Conservation (phyloP, 441 rosid species). For the Populus hybrid region DNA sequence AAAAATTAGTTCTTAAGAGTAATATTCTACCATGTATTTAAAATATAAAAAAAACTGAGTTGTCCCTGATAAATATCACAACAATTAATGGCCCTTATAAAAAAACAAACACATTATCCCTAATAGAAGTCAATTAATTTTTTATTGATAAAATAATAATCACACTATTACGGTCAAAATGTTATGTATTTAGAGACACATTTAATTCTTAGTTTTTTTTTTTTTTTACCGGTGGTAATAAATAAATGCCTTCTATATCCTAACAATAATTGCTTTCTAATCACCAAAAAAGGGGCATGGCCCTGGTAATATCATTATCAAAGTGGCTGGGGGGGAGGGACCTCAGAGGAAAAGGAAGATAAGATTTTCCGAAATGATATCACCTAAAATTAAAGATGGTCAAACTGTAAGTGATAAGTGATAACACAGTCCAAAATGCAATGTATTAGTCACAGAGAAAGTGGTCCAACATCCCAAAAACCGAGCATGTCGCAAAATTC, state of each 20-base stretch:
- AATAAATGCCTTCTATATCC: neutral
- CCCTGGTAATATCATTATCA: neutral
- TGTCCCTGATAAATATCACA: too few relatives aligned
- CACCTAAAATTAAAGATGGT: neutral
- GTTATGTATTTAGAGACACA: too few relatives aligned
- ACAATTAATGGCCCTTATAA: too few relatives aligned
- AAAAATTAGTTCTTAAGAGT: too few relatives aligned
- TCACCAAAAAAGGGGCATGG: neutral
- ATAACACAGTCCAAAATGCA: neutral
- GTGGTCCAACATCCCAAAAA: slow-evolving; percentile 3
- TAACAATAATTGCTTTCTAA: neutral
- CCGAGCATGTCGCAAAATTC: neutral
- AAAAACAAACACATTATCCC: too few relatives aligned
- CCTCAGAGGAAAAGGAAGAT: neutral
- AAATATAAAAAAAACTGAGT: too few relatives aligned
- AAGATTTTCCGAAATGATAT: neutral
- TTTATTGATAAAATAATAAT: too few relatives aligned
- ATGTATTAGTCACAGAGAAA: neutral
- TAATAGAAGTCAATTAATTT: too few relatives aligned
- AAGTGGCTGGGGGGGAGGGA: neutral
- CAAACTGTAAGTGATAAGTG: neutral
- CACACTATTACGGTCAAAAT: too few relatives aligned
- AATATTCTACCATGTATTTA: too few relatives aligned
- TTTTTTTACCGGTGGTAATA: neutral
- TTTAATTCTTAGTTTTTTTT: too few relatives aligned